Conservation (phyloP, 176 grass and related monocot species). For the Bolboschoenus planiculmis region DNA sequence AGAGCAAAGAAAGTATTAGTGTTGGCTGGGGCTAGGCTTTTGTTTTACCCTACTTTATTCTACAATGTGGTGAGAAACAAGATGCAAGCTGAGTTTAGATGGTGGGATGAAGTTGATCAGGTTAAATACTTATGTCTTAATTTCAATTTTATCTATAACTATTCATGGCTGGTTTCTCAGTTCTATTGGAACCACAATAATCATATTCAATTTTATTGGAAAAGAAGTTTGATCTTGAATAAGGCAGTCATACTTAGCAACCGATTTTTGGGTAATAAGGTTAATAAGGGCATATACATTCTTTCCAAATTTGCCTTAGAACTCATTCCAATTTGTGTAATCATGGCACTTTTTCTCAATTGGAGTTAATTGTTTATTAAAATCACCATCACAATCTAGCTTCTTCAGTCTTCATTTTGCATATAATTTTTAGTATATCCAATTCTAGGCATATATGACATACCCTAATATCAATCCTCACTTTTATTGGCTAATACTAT, state of each 20-base stretch:
- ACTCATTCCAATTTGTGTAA: neutral
- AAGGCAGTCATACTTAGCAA: neutral
- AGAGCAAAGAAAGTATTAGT: constrained; percentile 62
- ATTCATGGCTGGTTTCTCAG: neutral
- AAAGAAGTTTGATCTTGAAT: neutral
- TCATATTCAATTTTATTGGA: neutral
- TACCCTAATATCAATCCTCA: neutral
- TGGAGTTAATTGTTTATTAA: neutral
- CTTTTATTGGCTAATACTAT: neutral
- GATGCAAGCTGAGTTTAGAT: constrained; percentile 78
- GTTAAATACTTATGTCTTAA: constrained; percentile 22
- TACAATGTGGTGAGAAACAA: constrained; percentile 85
- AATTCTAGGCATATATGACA: neutral
- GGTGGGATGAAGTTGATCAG: constrained; percentile 94
- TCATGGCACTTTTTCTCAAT: neutral
- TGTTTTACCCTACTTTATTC: constrained; percentile 82
- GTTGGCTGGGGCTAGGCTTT: constrained; percentile 53
- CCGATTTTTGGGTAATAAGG: neutral
- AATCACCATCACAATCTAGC: neutral
- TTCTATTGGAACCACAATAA: neutral
- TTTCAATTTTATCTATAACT: neutral
- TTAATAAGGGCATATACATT: neutral
- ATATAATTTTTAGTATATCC: neutral
- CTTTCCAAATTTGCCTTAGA: neutral
- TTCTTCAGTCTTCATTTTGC: neutral